Conservation (phyloP, 192 early-diverging fungal species). For the Coemansia sp. region DNA sequence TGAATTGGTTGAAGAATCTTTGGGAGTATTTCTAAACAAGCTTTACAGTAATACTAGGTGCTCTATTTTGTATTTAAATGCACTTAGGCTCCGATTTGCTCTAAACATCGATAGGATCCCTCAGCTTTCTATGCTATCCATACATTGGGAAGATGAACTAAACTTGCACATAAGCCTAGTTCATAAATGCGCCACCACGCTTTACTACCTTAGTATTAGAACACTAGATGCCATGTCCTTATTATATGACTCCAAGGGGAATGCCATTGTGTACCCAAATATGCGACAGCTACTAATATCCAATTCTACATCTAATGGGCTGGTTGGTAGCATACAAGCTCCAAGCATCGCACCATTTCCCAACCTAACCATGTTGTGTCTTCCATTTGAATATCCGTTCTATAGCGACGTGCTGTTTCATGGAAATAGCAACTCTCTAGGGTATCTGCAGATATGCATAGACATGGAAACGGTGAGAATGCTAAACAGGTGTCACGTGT, state of each 20-base stretch:
- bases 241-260: background rate
- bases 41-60: background rate
- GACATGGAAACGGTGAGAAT: background rate
- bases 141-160: background rate
- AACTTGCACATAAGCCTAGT: background rate
- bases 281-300: background rate
- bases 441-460: background rate
- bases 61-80: background rate
- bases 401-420: constrained; percentile 7
- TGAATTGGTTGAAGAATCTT: background rate
- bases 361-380: background rate
- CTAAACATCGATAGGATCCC: background rate
- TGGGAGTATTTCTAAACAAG: background rate
- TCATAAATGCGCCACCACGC: background rate
- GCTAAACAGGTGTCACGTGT: background rate
- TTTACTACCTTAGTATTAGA: background rate
- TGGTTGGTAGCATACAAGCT: background rate
- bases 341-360: constrained; percentile 3
- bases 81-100: background rate
- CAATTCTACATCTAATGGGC: background rate
- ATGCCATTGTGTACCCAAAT: background rate
- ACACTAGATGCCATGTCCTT: background rate
- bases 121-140: background rate
- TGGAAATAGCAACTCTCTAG: constrained; percentile 2
- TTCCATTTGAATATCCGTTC: constrained; percentile 5